Conservation (phyloP, 139 green algal genomes). For the Chlorella sp. region DNA sequence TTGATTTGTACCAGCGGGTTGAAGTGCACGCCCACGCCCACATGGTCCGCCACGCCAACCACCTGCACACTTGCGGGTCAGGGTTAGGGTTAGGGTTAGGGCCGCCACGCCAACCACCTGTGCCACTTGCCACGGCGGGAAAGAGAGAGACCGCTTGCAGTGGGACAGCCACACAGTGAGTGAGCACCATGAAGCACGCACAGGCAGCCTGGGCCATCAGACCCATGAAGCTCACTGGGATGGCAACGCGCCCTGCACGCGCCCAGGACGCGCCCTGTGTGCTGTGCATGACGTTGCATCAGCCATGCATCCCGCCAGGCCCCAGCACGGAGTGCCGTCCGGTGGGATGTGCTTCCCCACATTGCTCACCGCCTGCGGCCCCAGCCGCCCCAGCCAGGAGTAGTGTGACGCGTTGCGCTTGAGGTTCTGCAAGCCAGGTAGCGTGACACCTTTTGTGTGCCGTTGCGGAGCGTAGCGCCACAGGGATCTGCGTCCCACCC, state of each 20-base stretch:
- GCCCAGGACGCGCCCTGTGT: not conserved
- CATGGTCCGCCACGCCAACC: constrained; percentile 30
- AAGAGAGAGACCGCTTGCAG: not conserved
- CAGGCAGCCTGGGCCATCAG: not conserved
- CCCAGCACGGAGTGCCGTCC: not conserved
- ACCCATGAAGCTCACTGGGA: not conserved
- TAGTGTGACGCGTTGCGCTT: constrained; percentile 63
- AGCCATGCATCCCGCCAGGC: not conserved
- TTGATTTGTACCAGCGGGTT: constrained; percentile 78
- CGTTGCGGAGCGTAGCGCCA: not conserved
- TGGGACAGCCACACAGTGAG: not conserved
- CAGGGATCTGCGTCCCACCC: not conserved
- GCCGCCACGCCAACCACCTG: constrained; percentile 47
- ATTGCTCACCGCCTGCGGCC: constrained; percentile 29
- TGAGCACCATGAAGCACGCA: not conserved
- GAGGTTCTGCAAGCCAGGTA: constrained; percentile 57
- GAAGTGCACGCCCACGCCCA: constrained; percentile 77
- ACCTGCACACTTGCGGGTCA: constrained; percentile 27
- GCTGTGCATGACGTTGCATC: not conserved
- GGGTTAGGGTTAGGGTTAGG: too few relatives aligned
- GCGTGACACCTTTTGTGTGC: not conserved
- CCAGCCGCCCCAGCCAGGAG: constrained; percentile 46
- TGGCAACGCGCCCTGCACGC: not conserved
- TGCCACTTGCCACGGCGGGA: not conserved
- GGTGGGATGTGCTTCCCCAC: not conserved